These are phyloP conservation scores for Simplicillium sp. DNA, from an alignment of 2,329 filamentous ascomycete species.

Conservation along the genomic window DNA sequence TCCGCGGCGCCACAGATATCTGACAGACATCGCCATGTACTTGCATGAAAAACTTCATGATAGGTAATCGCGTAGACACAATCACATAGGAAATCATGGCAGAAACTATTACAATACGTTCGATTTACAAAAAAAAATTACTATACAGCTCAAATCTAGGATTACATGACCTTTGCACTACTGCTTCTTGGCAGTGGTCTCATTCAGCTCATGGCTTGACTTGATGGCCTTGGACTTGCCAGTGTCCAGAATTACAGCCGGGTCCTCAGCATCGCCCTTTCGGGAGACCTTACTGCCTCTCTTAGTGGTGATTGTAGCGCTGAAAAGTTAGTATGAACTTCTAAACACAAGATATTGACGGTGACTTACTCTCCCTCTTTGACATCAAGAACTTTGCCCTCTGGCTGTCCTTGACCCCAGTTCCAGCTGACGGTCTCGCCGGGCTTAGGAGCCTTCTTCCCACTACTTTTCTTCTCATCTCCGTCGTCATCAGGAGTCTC, in stretches of 20 bases:
- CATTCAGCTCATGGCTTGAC: conserved; percentile 27
- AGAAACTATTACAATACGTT: no score
- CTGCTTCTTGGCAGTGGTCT: conserved; percentile 2
- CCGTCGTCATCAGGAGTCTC: conserved; percentile 1
- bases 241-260: conserved; percentile 31
- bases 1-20: no score
- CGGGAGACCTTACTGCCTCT: conserved; percentile 29
- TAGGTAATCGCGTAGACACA: no score
- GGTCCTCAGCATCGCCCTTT: conserved; percentile 28
- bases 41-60: no score
- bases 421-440: conserved; percentile 37
- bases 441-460: conserved; percentile 22
- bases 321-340: conserved; percentile 8
- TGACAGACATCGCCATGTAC: no score
- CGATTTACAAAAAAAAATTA: no score
- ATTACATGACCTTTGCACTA: no score
- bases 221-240: conserved; percentile 33
- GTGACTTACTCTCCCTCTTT: conserved; percentile 14
- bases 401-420: conserved; percentile 31
- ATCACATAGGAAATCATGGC: no score
- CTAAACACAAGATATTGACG: neutral
- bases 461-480: conserved; percentile 6
- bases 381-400: conserved; percentile 34
- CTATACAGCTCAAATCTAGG: no score
- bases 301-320: conserved; percentile 29